Evolutionary conservation across 306 rosid species (phyloP).

Genomic region (Mimosa bimucronata): DNA sequence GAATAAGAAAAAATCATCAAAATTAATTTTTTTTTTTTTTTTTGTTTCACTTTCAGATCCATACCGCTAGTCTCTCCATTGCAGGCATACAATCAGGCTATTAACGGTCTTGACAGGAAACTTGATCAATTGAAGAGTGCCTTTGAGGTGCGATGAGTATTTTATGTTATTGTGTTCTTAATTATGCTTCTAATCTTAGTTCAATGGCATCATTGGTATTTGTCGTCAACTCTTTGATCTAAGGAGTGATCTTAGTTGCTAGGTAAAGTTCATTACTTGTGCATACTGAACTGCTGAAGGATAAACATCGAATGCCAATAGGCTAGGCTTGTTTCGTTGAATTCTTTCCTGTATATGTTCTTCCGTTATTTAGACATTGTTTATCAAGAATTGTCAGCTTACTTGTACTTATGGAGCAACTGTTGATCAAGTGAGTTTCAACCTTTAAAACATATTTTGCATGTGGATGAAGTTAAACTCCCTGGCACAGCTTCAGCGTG

Average conservation of each 20-base stretch:
- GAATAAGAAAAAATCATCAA: not conserved
- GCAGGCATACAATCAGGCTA: constrained; percentile 96
- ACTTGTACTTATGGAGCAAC: not conserved
- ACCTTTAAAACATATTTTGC: not conserved
- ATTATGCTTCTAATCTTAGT: not conserved
- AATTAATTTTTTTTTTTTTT: constrained; percentile 18
- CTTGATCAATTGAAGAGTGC: constrained; percentile 74
- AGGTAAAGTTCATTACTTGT: not conserved
- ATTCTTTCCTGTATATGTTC: not conserved
- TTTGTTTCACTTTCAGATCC: constrained; percentile 59
- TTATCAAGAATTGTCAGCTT: constrained; percentile 1
- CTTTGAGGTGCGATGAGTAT: constrained; percentile 62
- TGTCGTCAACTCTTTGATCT: constrained; percentile 22
- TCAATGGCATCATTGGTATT: not conserved
- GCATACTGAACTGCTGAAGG: not conserved
- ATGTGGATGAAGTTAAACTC: not conserved
- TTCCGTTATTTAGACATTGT: not conserved
- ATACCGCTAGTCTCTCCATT: constrained; percentile 91
- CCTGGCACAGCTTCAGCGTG: not conserved
- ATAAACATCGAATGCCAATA: not conserved
- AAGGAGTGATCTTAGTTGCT: not conserved
- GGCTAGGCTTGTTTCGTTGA: not conserved
- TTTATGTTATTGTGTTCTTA: not conserved
- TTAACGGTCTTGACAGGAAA: constrained; percentile 87
- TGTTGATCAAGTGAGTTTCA: constrained; percentile 8